Base-by-base conservation (phyloP, 495 filamentous ascomycete species). In the Evernia prunastri region DNA sequence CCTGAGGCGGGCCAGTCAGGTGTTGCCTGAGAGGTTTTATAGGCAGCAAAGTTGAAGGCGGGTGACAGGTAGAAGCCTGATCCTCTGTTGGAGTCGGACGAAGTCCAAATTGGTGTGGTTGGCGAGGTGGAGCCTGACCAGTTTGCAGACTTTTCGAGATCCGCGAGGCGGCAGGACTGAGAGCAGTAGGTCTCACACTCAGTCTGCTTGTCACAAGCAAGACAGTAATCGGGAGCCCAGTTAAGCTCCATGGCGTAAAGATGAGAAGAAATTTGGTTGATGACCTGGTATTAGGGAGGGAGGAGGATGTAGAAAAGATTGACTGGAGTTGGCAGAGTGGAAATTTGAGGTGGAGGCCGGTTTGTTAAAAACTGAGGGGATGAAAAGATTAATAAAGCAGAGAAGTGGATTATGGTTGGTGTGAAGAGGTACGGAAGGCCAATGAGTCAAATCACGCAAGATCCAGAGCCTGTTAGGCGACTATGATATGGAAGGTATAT, bases 211-310 rank as follows among this genome's bases (percentile, higher is more conserved):
- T 97, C 93, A 81, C 93, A 97, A 80, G 87, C 86, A 64, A 97
- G 86, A 79, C 93, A 97, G 83, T 89, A 96, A 75, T 96, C 90
- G 67, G 86, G 89, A 67, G 88, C 91, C 91, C 93, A 97, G 66
- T 86, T 86, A 73, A 90, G 87, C 68, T 89, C 83, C 79, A 86
- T 87, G 69, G 78, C 81, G 39, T 40, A 31, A 62, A 51, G 42
- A 39, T 40, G 53, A 40, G 58, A 59, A 59, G 43, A 66, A 62
- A 27, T 35, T 18, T 40, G 17, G 18, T 40, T 25, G 25, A 23
- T 33, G 62, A 20, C n/a, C n/a, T 60, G 33, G 31, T 68, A 13
- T 27, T 69, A 33, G 13, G 47, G 27, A 20, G 39, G 8, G 65
- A 40, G 20, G 35, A 37, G 33, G 49, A 33, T 43, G 57, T 12